Evolutionary conservation across 192 early-diverging fungal genomes (phyloP), one percentile per base, ranked within the genome.

Genomic region (Allomyces javanicus): DNA sequence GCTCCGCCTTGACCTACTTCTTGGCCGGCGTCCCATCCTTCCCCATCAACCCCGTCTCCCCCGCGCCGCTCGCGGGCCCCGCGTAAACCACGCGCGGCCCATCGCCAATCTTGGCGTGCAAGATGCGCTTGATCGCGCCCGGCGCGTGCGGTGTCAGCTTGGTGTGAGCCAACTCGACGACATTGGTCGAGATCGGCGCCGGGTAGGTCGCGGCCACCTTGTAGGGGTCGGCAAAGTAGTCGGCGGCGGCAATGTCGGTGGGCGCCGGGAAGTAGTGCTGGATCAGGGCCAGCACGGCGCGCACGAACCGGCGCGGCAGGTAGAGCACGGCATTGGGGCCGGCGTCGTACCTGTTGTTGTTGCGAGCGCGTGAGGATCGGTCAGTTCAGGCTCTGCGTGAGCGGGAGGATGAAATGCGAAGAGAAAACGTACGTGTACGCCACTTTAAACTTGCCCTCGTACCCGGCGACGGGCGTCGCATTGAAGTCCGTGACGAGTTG

Each of bases 251-350:
- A 45, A 72, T 67, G 26, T 77, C 73, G n/a, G 40, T 65, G 7
- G 68, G 67, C 14, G 69, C 24, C 44, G 95, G 93, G 82, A 99
- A 95, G 73, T 88, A 89, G 65, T 83, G 78, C 14, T 89, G 81
- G 64, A 96, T 74, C 58, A 99, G 70, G 70, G 87, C 80, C 61
- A 94, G 79, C 63, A 99, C 84, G 71, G 93, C 88, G 50, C 78
- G 74, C 74, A 93, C 87, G 73, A 97, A 83, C 67, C 86, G 78
- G 67, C 79, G 74, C 45, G 82, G 81, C 24, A 91, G 81, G 70
- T 97, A 99, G 67, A 99, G 87, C 9, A 99, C 96, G 0, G 94
- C 93, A 69, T 99, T 99, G 61, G 96, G 96, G 27, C 96, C 96
- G 22, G 96, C 96, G 74, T 99, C 96, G 33, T 40, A 40, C 33